These are phyloP conservation scores for Macrophomina tecta DNA, from an alignment of 2,329 filamentous ascomycete genomes.

Conservation along the genomic window DNA sequence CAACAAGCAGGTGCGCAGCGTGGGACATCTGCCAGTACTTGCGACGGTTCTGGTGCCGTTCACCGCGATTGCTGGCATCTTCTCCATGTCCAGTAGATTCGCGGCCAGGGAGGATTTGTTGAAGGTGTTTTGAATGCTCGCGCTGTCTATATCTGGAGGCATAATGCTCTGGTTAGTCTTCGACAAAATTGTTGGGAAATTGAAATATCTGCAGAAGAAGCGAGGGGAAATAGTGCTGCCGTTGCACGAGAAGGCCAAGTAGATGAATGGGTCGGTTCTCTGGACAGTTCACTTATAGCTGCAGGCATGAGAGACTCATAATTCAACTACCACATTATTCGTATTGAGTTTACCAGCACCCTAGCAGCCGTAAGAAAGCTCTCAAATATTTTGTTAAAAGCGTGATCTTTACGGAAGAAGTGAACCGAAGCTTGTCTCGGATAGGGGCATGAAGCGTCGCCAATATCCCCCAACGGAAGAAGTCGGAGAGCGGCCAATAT, in stretches of 20 bases:
- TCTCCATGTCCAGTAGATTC: slow-evolving; percentile 2
- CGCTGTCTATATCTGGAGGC: background rate
- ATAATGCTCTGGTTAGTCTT: background rate
- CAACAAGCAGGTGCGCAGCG: slow-evolving; percentile 5
- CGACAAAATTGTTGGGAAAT: background rate
- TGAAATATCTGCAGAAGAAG: background rate
- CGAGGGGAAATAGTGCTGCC: background rate
- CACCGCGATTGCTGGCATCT: background rate
- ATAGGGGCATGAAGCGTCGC: background rate
- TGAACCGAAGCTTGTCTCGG: background rate
- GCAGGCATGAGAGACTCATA: no score
- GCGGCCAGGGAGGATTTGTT: slow-evolving; percentile 1
- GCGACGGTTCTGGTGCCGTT: background rate
- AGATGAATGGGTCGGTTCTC: background rate
- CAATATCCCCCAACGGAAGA: background rate
- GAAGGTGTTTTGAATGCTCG: background rate
- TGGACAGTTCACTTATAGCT: background rate
- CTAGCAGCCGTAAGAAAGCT: background rate
- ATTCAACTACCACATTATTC: no score
- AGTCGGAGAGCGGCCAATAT: background rate
- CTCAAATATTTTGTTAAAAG: background rate
- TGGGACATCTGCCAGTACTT: background rate
- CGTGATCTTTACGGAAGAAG: background rate
- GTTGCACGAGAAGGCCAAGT: slow-evolving; percentile 8
- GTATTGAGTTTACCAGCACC: no score